Base-by-base conservation (phyloP, 371 early-diverging fungal species). In the Dinochytrium kinnereticum region DNA sequence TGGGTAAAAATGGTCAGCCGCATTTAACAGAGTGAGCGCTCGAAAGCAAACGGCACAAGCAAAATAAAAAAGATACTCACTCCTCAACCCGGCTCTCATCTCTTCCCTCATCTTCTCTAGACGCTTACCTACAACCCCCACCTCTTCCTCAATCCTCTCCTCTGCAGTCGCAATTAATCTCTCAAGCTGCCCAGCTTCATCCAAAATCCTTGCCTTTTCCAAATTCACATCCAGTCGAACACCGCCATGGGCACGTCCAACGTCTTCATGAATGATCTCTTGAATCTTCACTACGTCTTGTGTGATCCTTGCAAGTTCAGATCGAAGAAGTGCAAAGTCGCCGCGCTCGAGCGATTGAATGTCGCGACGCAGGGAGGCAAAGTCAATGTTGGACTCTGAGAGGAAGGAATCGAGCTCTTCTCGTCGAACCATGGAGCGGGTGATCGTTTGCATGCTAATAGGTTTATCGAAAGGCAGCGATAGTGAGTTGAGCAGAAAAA, bases 131-230 rank as follows among this genome's bases (percentile, higher is more conserved):
- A 84, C 59, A 36, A 34, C 51, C 1, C 74, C 75, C 30, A 79
- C 76, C 69, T 81, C 77, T 37, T 59, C 21, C 68, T 80, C 81
- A 74, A 84, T 81, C 66, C 76, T 68, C 66, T 53, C 73, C 49
- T 79, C 84, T 0, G 80, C 80, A 37, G 66, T 69, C 17, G 17
- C 30, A 26, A 81, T 77, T 67, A 78, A 30, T n/a, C 71, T 57
- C 31, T 68, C 69, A 51, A 84, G 61, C 44, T 66, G 61, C 19
- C 50, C 65, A 2, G 79, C 88, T 82, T 96, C 96, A 71, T 94
- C 94, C n/a, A 93, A 84, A 37, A 94, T 91, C 26, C 96, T 76
- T 17, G 94, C 95, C 81, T 96, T 97, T 71, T 97, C 97, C 72
- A 97, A 80, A 75, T 94, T 94, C 73, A 96, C 80, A 74, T 97